A percentile compares a stretch with the other conserved stretches of the same genome.
These are phyloP conservation scores for Hypericum perforatum DNA, from an alignment of 345 rosid genomes.

Conservation along the genomic window DNA sequence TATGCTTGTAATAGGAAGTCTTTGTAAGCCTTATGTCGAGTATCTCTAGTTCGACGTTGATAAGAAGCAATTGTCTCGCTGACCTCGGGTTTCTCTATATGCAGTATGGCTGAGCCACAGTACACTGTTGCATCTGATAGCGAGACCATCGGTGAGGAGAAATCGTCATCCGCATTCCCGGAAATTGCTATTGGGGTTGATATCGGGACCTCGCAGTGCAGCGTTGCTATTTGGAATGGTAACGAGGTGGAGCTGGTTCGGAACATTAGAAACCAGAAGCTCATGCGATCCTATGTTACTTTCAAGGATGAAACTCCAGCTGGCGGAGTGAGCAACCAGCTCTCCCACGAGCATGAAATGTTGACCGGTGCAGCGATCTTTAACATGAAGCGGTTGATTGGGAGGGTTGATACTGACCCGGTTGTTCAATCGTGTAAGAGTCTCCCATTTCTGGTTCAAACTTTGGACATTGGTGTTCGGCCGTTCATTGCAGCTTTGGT, in stretches of 20 bases:
- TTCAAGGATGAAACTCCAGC: conserved; percentile 70
- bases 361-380: conserved; percentile 73
- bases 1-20: no score
- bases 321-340: conserved; percentile 66
- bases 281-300: conserved; percentile 65
- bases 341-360: conserved; percentile 66
- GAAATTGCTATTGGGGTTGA: conserved; percentile 81
- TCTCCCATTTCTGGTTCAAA: conserved; percentile 79
- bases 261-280: conserved; percentile 63
- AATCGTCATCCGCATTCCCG: conserved; percentile 46
- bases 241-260: conserved; percentile 68
- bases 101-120: conserved; percentile 67
- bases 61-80: not conserved
- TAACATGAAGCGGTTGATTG: conserved; percentile 87
- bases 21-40: no score
- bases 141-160: conserved; percentile 71
- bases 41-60: no score
- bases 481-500: conserved; percentile 76
- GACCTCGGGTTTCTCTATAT: not conserved
- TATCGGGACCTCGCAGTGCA: conserved; percentile 82
- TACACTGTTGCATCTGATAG: conserved; percentile 84
- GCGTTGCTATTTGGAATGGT: conserved; percentile 79
- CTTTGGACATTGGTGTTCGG: conserved; percentile 74
- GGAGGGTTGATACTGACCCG: conserved; percentile 78
- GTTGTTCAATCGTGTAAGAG: conserved; percentile 60